phyloP scores from a whole-genome alignment of 129 eudicot species.

The Mikania micrantha region DNA sequence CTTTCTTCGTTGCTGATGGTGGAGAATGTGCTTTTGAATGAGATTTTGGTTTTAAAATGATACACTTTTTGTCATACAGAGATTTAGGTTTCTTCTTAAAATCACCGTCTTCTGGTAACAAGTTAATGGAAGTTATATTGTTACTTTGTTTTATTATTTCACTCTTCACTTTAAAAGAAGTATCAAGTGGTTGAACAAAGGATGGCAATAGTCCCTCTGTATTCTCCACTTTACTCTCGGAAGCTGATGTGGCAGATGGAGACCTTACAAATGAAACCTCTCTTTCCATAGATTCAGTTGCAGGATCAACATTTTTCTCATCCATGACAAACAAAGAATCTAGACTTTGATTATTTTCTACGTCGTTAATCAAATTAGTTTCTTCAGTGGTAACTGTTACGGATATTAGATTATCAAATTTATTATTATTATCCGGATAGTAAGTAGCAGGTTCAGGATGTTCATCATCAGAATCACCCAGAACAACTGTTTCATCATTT shows the following conservation, averaged over 20 bases:
- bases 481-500: constrained; percentile 58
- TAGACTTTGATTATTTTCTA: constrained; percentile 18
- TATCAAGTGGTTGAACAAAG: constrained; percentile 12
- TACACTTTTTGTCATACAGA: constrained; percentile 20
- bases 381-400: constrained; percentile 13
- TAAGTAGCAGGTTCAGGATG: constrained; percentile 59
- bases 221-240: constrained; percentile 23
- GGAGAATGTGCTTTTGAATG: constrained; percentile 32
- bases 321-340: constrained; percentile 22
- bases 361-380: constrained; percentile 19
- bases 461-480: constrained; percentile 88
- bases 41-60: constrained; percentile 30
- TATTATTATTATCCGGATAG: constrained; percentile 32
- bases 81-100: constrained; percentile 34
- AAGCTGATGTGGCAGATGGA: constrained; percentile 15
- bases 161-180: constrained; percentile 17
- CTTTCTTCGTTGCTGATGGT: constrained; percentile 45
- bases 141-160: constrained; percentile 13
- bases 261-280: constrained; percentile 25
- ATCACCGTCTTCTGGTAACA: constrained; percentile 15
- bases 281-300: constrained; percentile 11
- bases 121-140: background rate
- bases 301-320: constrained; percentile 15
- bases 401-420: constrained; percentile 19
- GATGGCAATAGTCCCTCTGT: constrained; percentile 5